A percentile compares a stretch with the other conserved stretches of the same genome.
phyloP scores from a whole-genome alignment of 331 rosid species.

The Cydonia oblonga region DNA sequence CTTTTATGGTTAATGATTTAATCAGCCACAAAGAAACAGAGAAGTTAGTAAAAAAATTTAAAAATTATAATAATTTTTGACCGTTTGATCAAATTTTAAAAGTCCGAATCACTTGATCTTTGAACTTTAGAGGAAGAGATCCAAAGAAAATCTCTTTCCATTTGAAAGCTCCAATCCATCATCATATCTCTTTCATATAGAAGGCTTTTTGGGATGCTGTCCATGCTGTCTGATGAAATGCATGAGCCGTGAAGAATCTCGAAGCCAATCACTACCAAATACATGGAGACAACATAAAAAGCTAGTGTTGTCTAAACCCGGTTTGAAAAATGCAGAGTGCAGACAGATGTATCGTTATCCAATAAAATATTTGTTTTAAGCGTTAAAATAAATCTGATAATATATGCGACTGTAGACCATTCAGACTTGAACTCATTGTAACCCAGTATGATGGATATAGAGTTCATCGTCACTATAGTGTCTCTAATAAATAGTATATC shows the following conservation, averaged over 20 bases:
- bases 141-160: not conserved
- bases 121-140: no score
- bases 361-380: not conserved
- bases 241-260: conserved; percentile 11
- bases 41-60: no score
- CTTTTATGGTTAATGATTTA: conserved; percentile 1
- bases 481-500: no score
- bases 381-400: not conserved
- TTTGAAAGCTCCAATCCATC: conserved; percentile 3
- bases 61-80: no score
- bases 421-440: not conserved
- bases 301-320: not conserved
- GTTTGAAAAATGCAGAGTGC: not conserved
- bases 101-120: rapidly evolving
- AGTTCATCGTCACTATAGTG: no score
- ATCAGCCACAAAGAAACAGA: conserved; percentile 13
- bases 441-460: not conserved
- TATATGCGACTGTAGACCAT: not conserved
- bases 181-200: not conserved
- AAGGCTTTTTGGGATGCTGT: conserved; percentile 14
- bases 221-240: conserved; percentile 14
- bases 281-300: not conserved
- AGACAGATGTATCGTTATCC: not conserved
- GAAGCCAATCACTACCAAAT: not conserved
- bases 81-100: no score